Evolutionary conservation across 495 filamentous ascomycete genomes (phyloP).

Genomic region (Annulohypoxylon nitens): DNA sequence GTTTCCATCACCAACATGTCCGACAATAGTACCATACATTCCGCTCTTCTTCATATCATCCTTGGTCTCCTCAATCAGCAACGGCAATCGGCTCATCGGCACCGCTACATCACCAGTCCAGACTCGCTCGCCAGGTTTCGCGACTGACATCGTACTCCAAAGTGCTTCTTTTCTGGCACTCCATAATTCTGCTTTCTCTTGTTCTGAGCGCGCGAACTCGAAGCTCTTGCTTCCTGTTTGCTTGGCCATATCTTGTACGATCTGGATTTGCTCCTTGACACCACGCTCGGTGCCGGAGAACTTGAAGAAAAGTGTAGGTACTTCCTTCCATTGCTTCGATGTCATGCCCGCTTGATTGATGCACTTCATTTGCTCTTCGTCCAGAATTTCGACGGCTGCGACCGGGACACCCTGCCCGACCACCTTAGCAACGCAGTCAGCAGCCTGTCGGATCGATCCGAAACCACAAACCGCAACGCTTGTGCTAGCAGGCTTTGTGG

Average conservation of each 20-base stretch:
- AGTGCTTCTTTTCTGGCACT: conserved; percentile 87
- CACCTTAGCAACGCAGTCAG: conserved; percentile 82
- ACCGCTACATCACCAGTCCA: conserved; percentile 91
- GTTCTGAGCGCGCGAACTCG: conserved; percentile 78
- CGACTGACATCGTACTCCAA: conserved; percentile 75
- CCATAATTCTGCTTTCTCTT: conserved; percentile 85
- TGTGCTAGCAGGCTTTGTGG: conserved; percentile 79
- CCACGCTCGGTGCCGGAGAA: conserved; percentile 80
- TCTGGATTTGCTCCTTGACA: conserved; percentile 85
- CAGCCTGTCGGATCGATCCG: conserved; percentile 79
- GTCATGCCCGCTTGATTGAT: conserved; percentile 87
- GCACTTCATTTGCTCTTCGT: conserved; percentile 94
- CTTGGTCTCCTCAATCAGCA: conserved; percentile 85
- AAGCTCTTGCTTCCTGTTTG: conserved; percentile 73
- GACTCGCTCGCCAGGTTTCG: conserved; percentile 71
- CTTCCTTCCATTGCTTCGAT: conserved; percentile 76
- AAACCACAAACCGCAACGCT: conserved; percentile 91
- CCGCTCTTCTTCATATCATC: conserved; percentile 74
- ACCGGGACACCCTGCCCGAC: conserved; percentile 85
- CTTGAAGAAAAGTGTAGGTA: conserved; percentile 95
- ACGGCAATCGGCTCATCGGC: conserved; percentile 76
- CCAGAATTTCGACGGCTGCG: conserved; percentile 90
- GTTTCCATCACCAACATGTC: conserved; percentile 87
- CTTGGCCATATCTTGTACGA: conserved; percentile 77
- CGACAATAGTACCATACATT: conserved; percentile 79